Base-by-base conservation (phyloP, 2,329 filamentous ascomycete genomes). In the Didymosphaeria variabile region DNA sequence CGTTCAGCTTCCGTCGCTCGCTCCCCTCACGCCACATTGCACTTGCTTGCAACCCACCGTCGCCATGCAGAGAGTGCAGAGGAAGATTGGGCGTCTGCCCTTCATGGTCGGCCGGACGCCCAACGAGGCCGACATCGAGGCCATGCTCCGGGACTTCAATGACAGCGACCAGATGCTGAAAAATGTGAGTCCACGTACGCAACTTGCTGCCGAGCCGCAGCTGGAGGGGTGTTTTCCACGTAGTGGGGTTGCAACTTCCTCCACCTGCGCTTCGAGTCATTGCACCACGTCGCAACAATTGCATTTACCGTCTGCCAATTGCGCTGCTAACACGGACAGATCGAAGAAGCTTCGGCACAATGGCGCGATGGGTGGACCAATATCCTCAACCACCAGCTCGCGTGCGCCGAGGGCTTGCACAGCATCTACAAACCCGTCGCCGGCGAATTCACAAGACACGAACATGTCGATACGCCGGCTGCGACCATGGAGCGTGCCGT, bases 311-410 rank as follows among this genome's bases (percentile, higher is more conserved):
- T 42, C 29, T 44, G 45, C 36, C 21, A 19, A 38, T 31, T 36
- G 31, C 45, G 12, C n/a, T 19, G 51, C 55, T 61, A 26, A 61
- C 51, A 12, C 5, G 32, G 42, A 10, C 67, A 94, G 91, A 87
- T 95, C 68, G 87, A 93, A 68, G 90, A 92, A 66, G 88, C 90
- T 63, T 87, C 90, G 40, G 91, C 88, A 77, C 83, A 88, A 74
- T 95, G 91, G 89, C 88, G 90, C 72, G 90, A 94, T 71, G 86
- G 90, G 12, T 96, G 92, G 92, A 84, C 88, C 7, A 86, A 88
- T 61, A 88, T 94, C 66, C 85, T 92, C 59, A 85, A 84, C 59
- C 84, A 88, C 60, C 91, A 94, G 74, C 84, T 90, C 62, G 85
- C 87, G 45, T 83, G 91, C 60, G 81, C 88, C 52, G 84, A 87